Base-by-base conservation (phyloP, 495 filamentous ascomycete genomes). In the Penicillium psychrofluorescens region DNA sequence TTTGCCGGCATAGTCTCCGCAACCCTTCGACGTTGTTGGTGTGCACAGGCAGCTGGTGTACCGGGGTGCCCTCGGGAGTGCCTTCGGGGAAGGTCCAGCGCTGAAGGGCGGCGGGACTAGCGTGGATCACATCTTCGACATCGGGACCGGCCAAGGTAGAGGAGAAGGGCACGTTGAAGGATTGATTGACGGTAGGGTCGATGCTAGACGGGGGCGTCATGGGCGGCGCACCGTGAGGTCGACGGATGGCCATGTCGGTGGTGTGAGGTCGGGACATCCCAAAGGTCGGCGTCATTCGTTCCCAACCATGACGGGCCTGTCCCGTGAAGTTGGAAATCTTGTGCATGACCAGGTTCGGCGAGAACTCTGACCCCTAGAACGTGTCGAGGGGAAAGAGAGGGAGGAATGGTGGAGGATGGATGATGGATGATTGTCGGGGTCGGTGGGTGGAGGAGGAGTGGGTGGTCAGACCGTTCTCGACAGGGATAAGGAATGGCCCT, bases 141-240 rank as follows among this genome's bases (percentile, higher is more conserved):
- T 95, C 87, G 51, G 92, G 92, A 27, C 94, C 92, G 48, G 85
- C 81, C 45, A 95, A 78, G 51, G 89, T 85, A 38, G 88, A 94
- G 44, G 87, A 80, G 69, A 98, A 95, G 29, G 92, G 92, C 8
- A 97, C 84, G 59, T 95, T 95, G 79, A 97, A 96, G 53, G 87
- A 86, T 40, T 86, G 75, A 51, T 83, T 82, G 56, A 90, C 84
- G 45, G 79, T 77, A 28, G 81, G 68, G 53, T 90, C 83, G 64
- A 78, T 69, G 38, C 75, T 68, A 31, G 80, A 78, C 30, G 81
- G 76, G 38, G 80, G 76, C 43, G 81, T 77, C 63, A 83, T 74
- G 14, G 82, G 77, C 29, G 81, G 77, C 48, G 79, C 72, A 41
- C 75, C 78, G 61, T 83, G 80, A 46, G 76, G 78, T 59, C 80